These are phyloP conservation scores for Pythium angustatum DNA, from an alignment of 352 stramenopile genomes.

Conservation along the genomic window DNA sequence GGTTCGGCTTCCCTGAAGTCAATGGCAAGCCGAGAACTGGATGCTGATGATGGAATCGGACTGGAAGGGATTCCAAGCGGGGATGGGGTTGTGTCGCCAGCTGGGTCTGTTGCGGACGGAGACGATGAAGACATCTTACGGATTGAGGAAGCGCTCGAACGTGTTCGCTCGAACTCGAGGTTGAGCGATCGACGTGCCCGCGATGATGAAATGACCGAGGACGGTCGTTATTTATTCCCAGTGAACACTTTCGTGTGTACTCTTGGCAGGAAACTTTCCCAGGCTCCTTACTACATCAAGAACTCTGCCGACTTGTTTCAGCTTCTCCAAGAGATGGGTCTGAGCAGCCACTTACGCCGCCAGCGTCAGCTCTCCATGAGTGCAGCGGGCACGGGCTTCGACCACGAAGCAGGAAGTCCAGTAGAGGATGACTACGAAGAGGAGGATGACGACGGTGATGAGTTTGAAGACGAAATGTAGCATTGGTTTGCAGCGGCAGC, in stretches of 20 bases:
- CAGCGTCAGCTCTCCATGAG: constrained; percentile 68
- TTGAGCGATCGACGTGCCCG: constrained; percentile 30
- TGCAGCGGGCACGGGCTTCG: constrained; percentile 20
- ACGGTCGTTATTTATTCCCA: constrained; percentile 66
- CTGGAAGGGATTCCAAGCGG: background rate
- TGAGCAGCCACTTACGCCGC: constrained; percentile 77
- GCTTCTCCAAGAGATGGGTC: constrained; percentile 81
- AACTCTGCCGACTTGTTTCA: constrained; percentile 86
- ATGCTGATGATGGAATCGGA: constrained; percentile 13
- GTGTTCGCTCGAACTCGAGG: constrained; percentile 16
- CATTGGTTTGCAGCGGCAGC: background rate
- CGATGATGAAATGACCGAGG: constrained; percentile 40
- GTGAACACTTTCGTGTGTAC: constrained; percentile 88
- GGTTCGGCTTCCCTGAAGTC: constrained; percentile 17
- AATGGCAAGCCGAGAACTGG: constrained; percentile 5
- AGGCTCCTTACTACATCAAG: constrained; percentile 87
- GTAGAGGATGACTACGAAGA: constrained; percentile 24
- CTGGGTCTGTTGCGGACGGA: constrained; percentile 9
- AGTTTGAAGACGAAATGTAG: constrained; percentile 29
- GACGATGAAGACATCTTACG: constrained; percentile 31
- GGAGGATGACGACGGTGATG: constrained; percentile 24
- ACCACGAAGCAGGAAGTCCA: constrained; percentile 22
- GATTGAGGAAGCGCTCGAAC: constrained; percentile 22
- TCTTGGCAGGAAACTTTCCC: constrained; percentile 75
- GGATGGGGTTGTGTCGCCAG: constrained; percentile 1